Evolutionary conservation across 148 eudicot species (phyloP).

Genomic region (Camellia granthamiana): DNA sequence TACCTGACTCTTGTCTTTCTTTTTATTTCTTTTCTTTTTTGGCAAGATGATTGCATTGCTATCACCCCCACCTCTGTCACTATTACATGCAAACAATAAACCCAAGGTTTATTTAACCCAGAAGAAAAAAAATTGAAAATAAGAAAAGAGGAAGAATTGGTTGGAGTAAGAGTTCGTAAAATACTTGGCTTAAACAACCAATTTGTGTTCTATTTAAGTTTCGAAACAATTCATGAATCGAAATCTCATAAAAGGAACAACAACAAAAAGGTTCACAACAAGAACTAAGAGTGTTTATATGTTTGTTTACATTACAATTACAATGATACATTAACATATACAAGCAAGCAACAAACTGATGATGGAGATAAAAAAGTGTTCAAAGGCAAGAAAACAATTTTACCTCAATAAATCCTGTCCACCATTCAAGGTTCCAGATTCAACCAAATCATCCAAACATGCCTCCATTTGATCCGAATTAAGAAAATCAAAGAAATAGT

Average conservation of each 20-base stretch:
- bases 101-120: not conserved
- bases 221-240: not conserved
- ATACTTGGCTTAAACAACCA: not conserved
- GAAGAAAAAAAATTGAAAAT: not conserved
- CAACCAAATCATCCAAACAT: no score
- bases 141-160: not conserved
- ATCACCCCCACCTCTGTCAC: conserved; percentile 30
- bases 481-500: no score
- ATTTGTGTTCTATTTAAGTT: not conserved
- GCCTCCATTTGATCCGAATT: no score
- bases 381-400: no score
- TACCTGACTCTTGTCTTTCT: conserved; percentile 48
- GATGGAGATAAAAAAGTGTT: no score
- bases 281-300: not conserved
- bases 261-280: not conserved
- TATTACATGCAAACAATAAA: conserved; percentile 13
- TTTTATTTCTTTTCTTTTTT: conserved; percentile 44
- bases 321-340: no score
- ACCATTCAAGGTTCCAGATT: no score
- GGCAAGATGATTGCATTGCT: conserved; percentile 64
- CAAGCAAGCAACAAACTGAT: no score
- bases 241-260: not conserved
- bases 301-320: no score
- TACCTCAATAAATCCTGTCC: no score
- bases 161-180: not conserved